A percentile compares a stretch with the other conserved stretches of the same genome.
phyloP scores from a whole-genome alignment of 1,139 yeast species.

The Blastobotrys petasosporus region DNA sequence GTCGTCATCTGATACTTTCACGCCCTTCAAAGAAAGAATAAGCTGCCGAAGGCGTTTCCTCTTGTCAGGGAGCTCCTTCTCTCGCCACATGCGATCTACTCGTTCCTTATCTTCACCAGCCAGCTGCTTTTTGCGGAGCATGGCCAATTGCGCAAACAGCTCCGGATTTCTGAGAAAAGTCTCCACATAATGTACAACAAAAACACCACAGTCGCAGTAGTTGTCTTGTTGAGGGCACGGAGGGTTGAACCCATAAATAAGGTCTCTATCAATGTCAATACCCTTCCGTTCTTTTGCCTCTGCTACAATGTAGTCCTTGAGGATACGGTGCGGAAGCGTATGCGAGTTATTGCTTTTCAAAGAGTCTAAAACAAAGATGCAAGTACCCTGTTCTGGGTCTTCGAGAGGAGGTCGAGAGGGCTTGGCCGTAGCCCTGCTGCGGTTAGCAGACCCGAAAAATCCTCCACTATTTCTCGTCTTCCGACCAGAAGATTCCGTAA shows the following conservation, averaged over 20 bases:
- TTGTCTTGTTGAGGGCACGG: constrained; percentile 81
- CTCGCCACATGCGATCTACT: constrained; percentile 20
- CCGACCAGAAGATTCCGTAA: neutral
- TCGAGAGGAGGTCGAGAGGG: neutral
- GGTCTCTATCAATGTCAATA: constrained; percentile 42
- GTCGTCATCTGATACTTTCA: too few species aligned
- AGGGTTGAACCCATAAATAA: constrained; percentile 42
- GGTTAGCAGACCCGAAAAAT: neutral
- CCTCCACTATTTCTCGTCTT: constrained; percentile 1
- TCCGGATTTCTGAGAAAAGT: constrained; percentile 53
- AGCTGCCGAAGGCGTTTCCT: constrained; percentile 6
- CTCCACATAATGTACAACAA: constrained; percentile 72
- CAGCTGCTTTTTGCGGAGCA: constrained; percentile 6
- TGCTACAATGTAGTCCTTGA: constrained; percentile 54
- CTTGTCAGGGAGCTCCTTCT: constrained; percentile 5
- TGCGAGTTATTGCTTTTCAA: constrained; percentile 34
- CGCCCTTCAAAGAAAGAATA: constrained; percentile 1
- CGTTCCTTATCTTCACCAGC: constrained; percentile 8
- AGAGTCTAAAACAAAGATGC: constrained; percentile 74
- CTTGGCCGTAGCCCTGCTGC: neutral
- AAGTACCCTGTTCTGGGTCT: constrained; percentile 32
- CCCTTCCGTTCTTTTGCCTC: constrained; percentile 64
- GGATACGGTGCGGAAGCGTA: constrained; percentile 44
- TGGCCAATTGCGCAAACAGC: constrained; percentile 51
- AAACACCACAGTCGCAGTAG: constrained; percentile 93